Conservation (phyloP, 148 eudicot species). For the Vaccinium corymbosum region DNA sequence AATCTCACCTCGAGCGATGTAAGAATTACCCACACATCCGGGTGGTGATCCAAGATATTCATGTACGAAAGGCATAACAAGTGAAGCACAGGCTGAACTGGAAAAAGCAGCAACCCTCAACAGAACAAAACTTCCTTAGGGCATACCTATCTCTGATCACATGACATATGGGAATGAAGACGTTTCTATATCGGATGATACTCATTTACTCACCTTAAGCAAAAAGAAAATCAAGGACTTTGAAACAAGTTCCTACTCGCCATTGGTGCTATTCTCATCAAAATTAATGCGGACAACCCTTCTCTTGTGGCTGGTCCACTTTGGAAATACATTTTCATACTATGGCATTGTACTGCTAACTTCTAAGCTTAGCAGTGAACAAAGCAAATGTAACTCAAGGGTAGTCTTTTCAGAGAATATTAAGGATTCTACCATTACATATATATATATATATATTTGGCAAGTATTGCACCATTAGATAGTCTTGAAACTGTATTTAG, state of each 20-base stretch:
- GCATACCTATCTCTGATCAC: constrained; percentile 10
- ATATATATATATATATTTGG: constrained; percentile 15
- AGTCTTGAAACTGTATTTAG: neutral
- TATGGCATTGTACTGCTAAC: constrained; percentile 47
- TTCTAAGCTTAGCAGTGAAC: constrained; percentile 35
- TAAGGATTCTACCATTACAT: constrained; percentile 28
- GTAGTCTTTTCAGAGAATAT: constrained; percentile 6
- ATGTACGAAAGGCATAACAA: too few relatives aligned
- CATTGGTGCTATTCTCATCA: constrained; percentile 29
- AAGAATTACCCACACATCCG: too few relatives aligned
- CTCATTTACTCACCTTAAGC: constrained; percentile 13
- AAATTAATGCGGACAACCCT: constrained; percentile 31
- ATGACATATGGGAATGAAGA: constrained; percentile 18
- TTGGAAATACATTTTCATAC: constrained; percentile 41
- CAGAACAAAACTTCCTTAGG: too few relatives aligned
- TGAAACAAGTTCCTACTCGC: constrained; percentile 9
- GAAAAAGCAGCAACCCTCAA: too few relatives aligned
- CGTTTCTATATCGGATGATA: constrained; percentile 17
- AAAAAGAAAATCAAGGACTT: neutral
- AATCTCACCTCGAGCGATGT: constrained; percentile 6
- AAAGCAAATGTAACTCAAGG: constrained; percentile 20
- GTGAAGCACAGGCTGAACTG: too few relatives aligned
- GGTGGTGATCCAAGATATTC: too few relatives aligned
- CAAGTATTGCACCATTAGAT: constrained; percentile 28
- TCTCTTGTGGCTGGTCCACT: constrained; percentile 32